Conservation (phyloP, 805 yeast genomes). For the Isabelozyma gotoi region DNA sequence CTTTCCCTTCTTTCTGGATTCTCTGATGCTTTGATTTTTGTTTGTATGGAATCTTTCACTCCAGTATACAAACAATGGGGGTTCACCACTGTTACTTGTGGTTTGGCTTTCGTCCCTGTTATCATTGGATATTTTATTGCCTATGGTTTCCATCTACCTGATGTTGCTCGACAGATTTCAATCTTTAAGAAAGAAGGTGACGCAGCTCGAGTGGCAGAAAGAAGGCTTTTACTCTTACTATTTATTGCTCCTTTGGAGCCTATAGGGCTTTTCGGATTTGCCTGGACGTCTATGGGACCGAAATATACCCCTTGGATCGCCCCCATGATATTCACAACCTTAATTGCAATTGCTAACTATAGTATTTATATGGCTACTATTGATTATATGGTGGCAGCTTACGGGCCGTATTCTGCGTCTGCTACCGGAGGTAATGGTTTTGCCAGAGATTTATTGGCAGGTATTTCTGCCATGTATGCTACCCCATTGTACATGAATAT, state of each 20-base stretch:
- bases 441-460: slow-evolving; percentile 42
- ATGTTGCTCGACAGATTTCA: slow-evolving; percentile 27
- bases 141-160: slow-evolving; percentile 31
- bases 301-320: slow-evolving; percentile 39
- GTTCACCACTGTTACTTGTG: slow-evolving; percentile 32
- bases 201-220: slow-evolving; percentile 23
- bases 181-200: slow-evolving; percentile 22
- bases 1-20: slow-evolving; percentile 40
- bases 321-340: slow-evolving; percentile 35
- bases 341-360: slow-evolving; percentile 40
- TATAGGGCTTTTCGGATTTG: slow-evolving; percentile 40
- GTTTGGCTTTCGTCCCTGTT: slow-evolving; percentile 33
- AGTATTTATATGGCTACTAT: slow-evolving; percentile 45
- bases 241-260: slow-evolving; percentile 39
- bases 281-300: slow-evolving; percentile 44
- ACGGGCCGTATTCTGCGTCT: slow-evolving; percentile 43
- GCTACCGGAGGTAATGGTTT: slow-evolving; percentile 46
- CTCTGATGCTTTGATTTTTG: slow-evolving; percentile 40
- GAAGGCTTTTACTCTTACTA: slow-evolving; percentile 30
- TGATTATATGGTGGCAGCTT: slow-evolving; percentile 43
- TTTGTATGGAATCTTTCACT: slow-evolving; percentile 36
- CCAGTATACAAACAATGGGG: slow-evolving; percentile 35
- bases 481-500: slow-evolving; percentile 37
- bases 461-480: slow-evolving; percentile 37
- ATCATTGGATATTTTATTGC: slow-evolving; percentile 36